phyloP scores from a whole-genome alignment of 108 stramenopile genomes.

The Fragilariopsis cylindrus region DNA sequence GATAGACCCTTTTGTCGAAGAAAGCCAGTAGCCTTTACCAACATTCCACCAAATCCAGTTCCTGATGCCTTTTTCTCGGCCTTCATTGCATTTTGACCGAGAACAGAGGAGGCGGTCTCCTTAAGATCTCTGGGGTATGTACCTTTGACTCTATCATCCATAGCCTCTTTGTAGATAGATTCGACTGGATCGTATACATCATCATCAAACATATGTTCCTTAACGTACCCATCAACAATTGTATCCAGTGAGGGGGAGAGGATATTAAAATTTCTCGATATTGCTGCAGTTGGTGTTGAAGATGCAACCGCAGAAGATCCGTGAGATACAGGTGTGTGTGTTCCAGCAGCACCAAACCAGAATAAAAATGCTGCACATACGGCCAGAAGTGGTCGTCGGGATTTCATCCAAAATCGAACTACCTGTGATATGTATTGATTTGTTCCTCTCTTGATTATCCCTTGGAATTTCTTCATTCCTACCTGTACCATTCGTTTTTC shows the following conservation, averaged over 20 bases:
- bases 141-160: constrained; percentile 38
- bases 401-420: constrained; percentile 8
- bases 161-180: constrained; percentile 76
- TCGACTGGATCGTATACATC: constrained; percentile 79
- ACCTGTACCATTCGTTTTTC: not conserved
- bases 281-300: constrained; percentile 10
- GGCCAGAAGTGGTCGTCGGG: constrained; percentile 19
- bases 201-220: constrained; percentile 77
- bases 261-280: constrained; percentile 5
- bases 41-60: constrained; percentile 21
- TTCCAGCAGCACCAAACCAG: constrained; percentile 30
- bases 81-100: constrained; percentile 43
- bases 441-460: constrained; percentile 9
- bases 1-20: constrained; percentile 34
- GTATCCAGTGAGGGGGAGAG: constrained; percentile 50
- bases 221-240: constrained; percentile 71
- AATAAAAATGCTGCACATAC: constrained; percentile 18
- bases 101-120: constrained; percentile 35
- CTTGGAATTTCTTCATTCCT: constrained; percentile 6
- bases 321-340: constrained; percentile 16
- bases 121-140: constrained; percentile 40
- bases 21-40: constrained; percentile 24
- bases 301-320: constrained; percentile 24
- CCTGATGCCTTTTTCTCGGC: constrained; percentile 14
- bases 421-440: constrained; percentile 8